Evolutionary conservation across 257 asterid species (phyloP).

Genomic region (Schizonepeta tenuifolia): DNA sequence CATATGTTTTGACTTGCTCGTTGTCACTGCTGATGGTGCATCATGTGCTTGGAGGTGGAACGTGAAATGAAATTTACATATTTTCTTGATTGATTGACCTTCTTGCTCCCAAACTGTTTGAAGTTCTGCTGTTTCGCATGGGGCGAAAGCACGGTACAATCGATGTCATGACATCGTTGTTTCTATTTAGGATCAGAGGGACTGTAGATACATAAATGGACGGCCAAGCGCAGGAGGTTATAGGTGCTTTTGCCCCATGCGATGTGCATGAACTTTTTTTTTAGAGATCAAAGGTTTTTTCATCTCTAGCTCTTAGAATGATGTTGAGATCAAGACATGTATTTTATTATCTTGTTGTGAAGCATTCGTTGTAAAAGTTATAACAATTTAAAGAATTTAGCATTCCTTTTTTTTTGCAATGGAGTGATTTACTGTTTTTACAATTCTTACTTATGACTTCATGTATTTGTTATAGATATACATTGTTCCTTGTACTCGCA

Average conservation of each 20-base stretch:
- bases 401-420: slow-evolving; percentile 12
- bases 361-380: slow-evolving; percentile 31
- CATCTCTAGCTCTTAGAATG: slow-evolving; percentile 42
- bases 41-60: slow-evolving; percentile 35
- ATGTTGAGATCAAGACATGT: slow-evolving; percentile 45
- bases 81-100: slow-evolving; percentile 39
- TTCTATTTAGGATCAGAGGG: slow-evolving; percentile 38
- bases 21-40: slow-evolving; percentile 37
- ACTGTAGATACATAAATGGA: slow-evolving; percentile 61
- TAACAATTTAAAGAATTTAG: slow-evolving; percentile 14
- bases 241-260: slow-evolving; percentile 42
- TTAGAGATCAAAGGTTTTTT: slow-evolving; percentile 25
- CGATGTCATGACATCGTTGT: slow-evolving; percentile 1
- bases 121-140: slow-evolving; percentile 40
- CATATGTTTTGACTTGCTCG: slow-evolving; percentile 33
- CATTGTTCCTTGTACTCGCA: no score
- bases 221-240: slow-evolving; percentile 41
- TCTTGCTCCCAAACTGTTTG: slow-evolving; percentile 36
- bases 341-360: slow-evolving; percentile 36
- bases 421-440: slow-evolving; percentile 24
- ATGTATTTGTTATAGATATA: background rate
- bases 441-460: background rate
- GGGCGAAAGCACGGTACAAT: slow-evolving; percentile 34
- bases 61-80: slow-evolving; percentile 20
- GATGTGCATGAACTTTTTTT: slow-evolving; percentile 37